These are phyloP conservation scores for Tolypocladium ophioglossoides DNA, from an alignment of 2,329 filamentous ascomycete species.

Conservation along the genomic window DNA sequence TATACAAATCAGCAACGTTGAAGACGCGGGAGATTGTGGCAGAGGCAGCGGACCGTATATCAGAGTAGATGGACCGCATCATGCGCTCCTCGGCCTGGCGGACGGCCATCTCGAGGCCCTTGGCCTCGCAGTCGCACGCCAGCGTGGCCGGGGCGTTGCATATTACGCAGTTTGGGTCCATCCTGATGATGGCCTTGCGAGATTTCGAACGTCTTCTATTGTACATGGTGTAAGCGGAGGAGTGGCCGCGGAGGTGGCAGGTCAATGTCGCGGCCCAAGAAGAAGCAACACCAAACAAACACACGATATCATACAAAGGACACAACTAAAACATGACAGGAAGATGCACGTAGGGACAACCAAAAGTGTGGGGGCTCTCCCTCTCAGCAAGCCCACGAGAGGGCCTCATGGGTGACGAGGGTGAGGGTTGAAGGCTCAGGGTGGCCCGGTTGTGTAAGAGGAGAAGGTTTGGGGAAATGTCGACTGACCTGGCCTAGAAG, in stretches of 20 bases:
- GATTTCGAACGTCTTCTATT: conserved; percentile 29
- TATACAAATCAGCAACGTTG: conserved; percentile 1
- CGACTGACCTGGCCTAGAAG: conserved; percentile 19
- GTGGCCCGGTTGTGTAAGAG: conserved; percentile 4
- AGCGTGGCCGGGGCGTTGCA: conserved; percentile 48
- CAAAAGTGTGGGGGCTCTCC: conserved; percentile 8
- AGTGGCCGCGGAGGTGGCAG: background rate
- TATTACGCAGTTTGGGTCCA: conserved; percentile 62
- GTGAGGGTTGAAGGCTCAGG: conserved; percentile 9
- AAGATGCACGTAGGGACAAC: background rate
- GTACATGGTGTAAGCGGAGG: conserved; percentile 36
- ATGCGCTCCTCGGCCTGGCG: conserved; percentile 52
- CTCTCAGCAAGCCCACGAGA: conserved; percentile 14
- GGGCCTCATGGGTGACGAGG: conserved; percentile 16
- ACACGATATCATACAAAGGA: conserved; percentile 1
- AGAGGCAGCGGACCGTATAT: conserved; percentile 44
- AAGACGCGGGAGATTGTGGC: background rate
- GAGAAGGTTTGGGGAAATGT: conserved; percentile 9
- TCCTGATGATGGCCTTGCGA: conserved; percentile 44
- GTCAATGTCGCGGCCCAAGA: background rate
- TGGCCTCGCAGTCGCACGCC: conserved; percentile 56
- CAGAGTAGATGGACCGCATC: conserved; percentile 51
- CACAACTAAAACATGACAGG: background rate
- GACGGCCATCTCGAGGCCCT: conserved; percentile 51
- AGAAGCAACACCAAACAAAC: background rate